Evolutionary conservation across 495 filamentous ascomycete species (phyloP), one percentile per base, ranked within the genome.

Genomic region (Trichoderma erinaceum): DNA sequence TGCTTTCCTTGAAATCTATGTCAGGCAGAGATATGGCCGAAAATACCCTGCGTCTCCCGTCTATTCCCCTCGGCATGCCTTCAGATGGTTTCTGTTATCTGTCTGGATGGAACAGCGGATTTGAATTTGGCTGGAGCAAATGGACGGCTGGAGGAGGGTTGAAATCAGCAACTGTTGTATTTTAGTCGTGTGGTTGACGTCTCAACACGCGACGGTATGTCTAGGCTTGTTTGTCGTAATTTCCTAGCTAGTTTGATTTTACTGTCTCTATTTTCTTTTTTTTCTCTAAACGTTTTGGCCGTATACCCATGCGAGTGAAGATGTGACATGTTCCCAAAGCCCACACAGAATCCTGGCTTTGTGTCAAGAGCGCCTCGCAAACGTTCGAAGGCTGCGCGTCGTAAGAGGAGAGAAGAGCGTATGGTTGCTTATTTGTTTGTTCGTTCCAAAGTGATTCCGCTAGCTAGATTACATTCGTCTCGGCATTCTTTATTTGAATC

Each of bases 171-270:
- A 61, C 43, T 66, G 65, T 66, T 66, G 65, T 66, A 66, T 66
- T 66, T 66, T 66, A 66, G 65, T 46, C 27, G 65, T 18, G 65
- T 48, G 44, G 15, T 66, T 44, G 63, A 66, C 43, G 65, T 66
- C 65, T 50, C 65, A 46, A 46, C 65, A 66, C 41, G 8, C 65
- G 44, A 61, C n/a, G 25, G 25, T 43, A 48, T 66, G 65, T 66
- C 65, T 66, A 50, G 65, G 41, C 65, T 65, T 65, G 63, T 65
- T 41, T 46, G 65, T 66, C 56, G 56, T 61, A 61, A 25, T 66
- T 66, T 66, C 65, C 43, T 66, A 66, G 65, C 65, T 66, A 66
- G 41, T 66, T 65, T 65, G 63, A 65, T 65, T 65, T 65, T 44
- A 27, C n/a, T 18, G 32, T 43, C 35, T n/a, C 23, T 65, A 29